Percentiles rank a stretch among this genome's conserved stretches.
Conservation (phyloP, 1,139 yeast species). For the Martiniozyma asiatica region DNA sequence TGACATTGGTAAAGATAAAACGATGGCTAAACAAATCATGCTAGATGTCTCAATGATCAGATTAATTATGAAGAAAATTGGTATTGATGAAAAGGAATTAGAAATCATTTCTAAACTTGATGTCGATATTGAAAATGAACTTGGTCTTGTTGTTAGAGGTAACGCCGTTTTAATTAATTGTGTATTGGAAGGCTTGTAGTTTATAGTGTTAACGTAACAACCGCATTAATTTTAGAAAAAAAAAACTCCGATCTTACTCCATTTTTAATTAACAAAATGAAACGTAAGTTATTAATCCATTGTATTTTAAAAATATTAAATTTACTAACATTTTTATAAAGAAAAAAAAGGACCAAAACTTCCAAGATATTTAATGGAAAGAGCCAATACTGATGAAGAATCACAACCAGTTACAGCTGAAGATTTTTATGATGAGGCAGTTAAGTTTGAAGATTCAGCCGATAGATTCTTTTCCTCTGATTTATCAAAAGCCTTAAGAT, state of each 20-base stretch:
- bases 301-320: too few relatives aligned
- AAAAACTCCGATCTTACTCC: too few relatives aligned
- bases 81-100: slow-evolving; percentile 11
- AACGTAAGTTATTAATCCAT: too few relatives aligned
- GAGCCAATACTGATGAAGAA: slow-evolving; percentile 2
- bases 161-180: slow-evolving; percentile 3
- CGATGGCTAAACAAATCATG: slow-evolving; percentile 16
- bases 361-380: slow-evolving; percentile 12
- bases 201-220: too few relatives aligned
- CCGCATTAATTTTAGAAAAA: too few relatives aligned
- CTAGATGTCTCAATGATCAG: slow-evolving; percentile 18
- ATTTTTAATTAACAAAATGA: too few relatives aligned
- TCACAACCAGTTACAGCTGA: slow-evolving; percentile 27
- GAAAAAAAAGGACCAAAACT: slow-evolving; percentile 11
- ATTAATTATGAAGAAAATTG: slow-evolving; percentile 12
- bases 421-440: slow-evolving; percentile 36
- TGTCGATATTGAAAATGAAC: neutral
- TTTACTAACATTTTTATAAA: slow-evolving; percentile 1
- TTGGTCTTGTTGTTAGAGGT: neutral
- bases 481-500: slow-evolving; percentile 38
- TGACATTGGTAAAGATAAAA: slow-evolving; percentile 15
- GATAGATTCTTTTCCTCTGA: slow-evolving; percentile 50
- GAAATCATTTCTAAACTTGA: slow-evolving; percentile 12
- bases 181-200: slow-evolving; percentile 2
- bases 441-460: slow-evolving; percentile 42